Evolutionary conservation across 257 asterid species (phyloP).

Genomic region (Craterostigma plantagineum): DNA sequence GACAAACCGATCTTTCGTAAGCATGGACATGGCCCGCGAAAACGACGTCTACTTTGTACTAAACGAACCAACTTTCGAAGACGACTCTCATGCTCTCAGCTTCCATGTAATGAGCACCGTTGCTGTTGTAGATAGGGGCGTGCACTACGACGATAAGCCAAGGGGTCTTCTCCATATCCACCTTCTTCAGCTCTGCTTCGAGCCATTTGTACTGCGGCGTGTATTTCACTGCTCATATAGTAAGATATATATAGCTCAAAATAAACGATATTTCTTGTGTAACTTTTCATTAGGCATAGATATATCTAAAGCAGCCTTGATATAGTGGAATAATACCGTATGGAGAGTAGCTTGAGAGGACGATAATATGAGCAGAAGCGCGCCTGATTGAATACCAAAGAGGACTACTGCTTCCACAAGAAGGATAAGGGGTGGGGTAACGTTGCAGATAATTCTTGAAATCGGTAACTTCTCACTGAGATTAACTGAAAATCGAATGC

Average conservation of each 20-base stretch:
- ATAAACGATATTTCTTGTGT: too few relatives aligned
- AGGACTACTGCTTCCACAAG: conserved; percentile 74
- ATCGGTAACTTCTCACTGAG: conserved; percentile 69
- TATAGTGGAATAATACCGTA: conserved; percentile 29
- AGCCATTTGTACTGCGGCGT: conserved; percentile 94
- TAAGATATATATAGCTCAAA: not conserved
- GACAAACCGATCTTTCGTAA: conserved; percentile 84
- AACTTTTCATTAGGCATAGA: too few relatives aligned
- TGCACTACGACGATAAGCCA: conserved; percentile 96
- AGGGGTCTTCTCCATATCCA: conserved; percentile 84
- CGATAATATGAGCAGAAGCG: conserved; percentile 86
- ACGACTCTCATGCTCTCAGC: conserved; percentile 88
- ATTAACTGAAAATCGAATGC: conserved; percentile 10
- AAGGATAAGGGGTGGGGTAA: conserved; percentile 80
- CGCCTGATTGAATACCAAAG: conserved; percentile 93
- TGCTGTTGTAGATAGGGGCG: conserved; percentile 80
- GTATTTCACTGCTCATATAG: conserved; percentile 53
- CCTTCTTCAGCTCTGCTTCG: conserved; percentile 38
- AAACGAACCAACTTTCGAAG: conserved; percentile 78
- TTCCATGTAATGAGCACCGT: conserved; percentile 83
- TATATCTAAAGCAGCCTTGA: too few relatives aligned
- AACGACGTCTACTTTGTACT: conserved; percentile 61
- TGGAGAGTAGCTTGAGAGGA: conserved; percentile 95
- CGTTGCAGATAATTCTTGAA: conserved; percentile 73
- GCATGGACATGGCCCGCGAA: conserved; percentile 99